Evolutionary conservation across 169 alveolate species (phyloP), one percentile per base, ranked within the genome.

Genomic region (Sarcocystis neurona): DNA sequence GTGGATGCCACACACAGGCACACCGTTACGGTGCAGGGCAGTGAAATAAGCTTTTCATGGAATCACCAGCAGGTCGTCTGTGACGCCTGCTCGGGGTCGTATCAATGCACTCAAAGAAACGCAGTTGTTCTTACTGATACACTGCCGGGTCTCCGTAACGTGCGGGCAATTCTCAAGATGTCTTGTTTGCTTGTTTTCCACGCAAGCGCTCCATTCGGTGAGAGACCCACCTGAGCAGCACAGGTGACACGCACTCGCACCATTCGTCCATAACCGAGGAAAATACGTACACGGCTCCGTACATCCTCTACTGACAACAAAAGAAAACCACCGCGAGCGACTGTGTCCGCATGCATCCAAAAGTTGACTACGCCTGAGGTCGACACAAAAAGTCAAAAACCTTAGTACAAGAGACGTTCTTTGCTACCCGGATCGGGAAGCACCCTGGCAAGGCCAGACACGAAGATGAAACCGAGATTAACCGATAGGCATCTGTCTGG

Each of bases 191-290:
- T 47, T 6, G 60, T 74, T 74, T 37, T 44, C 74, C 1, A 37
- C 77, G 56, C 90, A 85, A 10, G 66, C 90, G 43, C 58, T 27
- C 84, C 82, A 85, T 37, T 3, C 77, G 84, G 60, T 32, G 63
- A 46, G 75, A 2, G 30, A 56, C 41, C 90, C 90, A 74, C 90
- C 90, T 85, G 75, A n/a, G n/a, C 47, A 39, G 6, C 39, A 15
- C 0, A 44, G 0, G 30, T 18, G 30, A 34, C 50, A 53, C n/a
- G 44, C 68, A 79, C 30, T 1, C 18, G 4, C 47, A 74, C 60
- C 3, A 37, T 34, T 18, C 15, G 18, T 18, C 4, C 50, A 70
- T 2, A 66, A 66, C 8, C 5, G 39, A 5, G 2, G 0, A 2
- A 12, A 70, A 70, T 0, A 18, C 18, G 23, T 70, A 70, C 10